These are phyloP conservation scores for Novymonas esmeraldas DNA, from an alignment of 208 protist genomes.

Conservation along the genomic window DNA sequence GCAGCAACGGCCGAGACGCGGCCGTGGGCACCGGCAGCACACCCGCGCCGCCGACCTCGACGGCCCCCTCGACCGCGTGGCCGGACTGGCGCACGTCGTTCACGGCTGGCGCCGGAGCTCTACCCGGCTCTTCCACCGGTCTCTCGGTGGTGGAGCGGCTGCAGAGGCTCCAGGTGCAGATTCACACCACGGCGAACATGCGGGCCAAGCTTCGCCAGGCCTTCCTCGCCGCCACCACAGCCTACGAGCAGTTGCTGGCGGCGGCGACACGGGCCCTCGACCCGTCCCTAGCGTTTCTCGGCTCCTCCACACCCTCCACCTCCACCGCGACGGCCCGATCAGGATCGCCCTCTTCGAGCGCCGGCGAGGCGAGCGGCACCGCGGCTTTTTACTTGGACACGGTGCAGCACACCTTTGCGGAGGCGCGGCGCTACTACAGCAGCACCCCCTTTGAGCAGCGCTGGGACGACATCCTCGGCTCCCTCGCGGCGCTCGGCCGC, in stretches of 20 bases:
- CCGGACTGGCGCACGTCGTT: not conserved
- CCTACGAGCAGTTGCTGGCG: conserved; percentile 10
- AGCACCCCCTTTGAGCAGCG: conserved; percentile 68
- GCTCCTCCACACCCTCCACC: not conserved
- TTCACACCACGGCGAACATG: conserved; percentile 25
- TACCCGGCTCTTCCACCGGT: not conserved
- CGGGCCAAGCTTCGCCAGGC: conserved; percentile 18
- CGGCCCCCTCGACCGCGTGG: not conserved
- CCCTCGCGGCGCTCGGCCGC: conserved; percentile 65
- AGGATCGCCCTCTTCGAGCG: not conserved
- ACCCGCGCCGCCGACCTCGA: not conserved
- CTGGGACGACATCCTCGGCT: conserved; percentile 71
- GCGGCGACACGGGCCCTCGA: not conserved
- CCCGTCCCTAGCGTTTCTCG: not conserved
- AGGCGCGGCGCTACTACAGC: conserved; percentile 34
- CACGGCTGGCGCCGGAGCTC: not conserved
- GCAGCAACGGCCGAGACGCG: not conserved
- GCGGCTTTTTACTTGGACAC: conserved; percentile 35
- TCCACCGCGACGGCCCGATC: not conserved
- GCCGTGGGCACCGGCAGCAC: not conserved
- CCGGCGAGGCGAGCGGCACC: not conserved
- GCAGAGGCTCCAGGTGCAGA: conserved; percentile 19
- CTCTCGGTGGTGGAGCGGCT: conserved; percentile 14
- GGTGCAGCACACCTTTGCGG: conserved; percentile 28
- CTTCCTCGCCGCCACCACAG: conserved; percentile 8